Conservation (phyloP, 129 eudicot species). For the Sambucus nigra region DNA sequence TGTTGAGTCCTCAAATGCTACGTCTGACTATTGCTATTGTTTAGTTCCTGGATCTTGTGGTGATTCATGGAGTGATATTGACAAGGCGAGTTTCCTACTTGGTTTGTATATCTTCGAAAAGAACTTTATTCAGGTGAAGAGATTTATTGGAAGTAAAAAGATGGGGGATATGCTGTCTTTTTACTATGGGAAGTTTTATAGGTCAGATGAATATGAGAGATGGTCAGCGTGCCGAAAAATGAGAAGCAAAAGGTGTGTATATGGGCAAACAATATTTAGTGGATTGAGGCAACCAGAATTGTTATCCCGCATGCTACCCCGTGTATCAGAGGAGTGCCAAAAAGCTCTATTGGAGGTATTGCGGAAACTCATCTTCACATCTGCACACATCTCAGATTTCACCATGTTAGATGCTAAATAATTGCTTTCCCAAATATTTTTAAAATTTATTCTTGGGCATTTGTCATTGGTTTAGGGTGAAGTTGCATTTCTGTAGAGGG, state of each 20-base stretch:
- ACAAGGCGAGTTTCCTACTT: conserved; percentile 54
- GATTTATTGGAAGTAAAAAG: conserved; percentile 40
- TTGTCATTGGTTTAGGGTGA: no score
- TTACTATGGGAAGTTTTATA: conserved; percentile 48
- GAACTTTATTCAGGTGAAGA: conserved; percentile 37
- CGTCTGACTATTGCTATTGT: background rate
- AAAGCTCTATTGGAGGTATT: conserved; percentile 43
- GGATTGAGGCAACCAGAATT: conserved; percentile 56
- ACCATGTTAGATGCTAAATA: no score
- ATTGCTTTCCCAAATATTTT: no score
- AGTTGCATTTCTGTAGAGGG: no score
- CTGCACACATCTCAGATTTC: no score
- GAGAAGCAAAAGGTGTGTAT: conserved; percentile 38
- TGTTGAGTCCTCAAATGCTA: conserved; percentile 1
- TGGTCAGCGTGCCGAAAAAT: conserved; percentile 50
- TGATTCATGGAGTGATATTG: conserved; percentile 47
- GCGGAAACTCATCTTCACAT: background rate
- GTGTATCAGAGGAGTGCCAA: conserved; percentile 32
- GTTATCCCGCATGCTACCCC: conserved; percentile 32
- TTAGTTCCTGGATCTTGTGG: conserved; percentile 43
- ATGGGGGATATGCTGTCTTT: conserved; percentile 36
- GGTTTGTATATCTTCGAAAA: conserved; percentile 66
- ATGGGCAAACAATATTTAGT: conserved; percentile 43
- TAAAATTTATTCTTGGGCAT: no score
- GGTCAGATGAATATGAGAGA: conserved; percentile 27